Base-by-base conservation (phyloP, 2,329 filamentous ascomycete species). In the Scedosporium minutisporum region DNA sequence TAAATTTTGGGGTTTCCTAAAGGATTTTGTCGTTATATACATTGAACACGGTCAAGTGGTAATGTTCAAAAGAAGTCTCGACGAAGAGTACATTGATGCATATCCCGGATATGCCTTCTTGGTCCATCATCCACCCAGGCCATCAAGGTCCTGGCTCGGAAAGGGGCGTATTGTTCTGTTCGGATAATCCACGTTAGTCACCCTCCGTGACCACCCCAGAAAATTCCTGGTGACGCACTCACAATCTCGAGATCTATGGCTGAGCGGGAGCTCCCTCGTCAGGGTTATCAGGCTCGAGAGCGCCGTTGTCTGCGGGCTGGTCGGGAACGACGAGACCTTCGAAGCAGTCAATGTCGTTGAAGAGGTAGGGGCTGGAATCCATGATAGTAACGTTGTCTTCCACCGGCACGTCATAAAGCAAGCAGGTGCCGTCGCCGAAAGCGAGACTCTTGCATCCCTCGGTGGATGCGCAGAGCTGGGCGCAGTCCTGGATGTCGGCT, bases 401-500 rank as follows among this genome's bases (percentile, higher is more conserved):
- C 18, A 62, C 33, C 5, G 51, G 6, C 2, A 57, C 60, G 16
- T 62, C 51, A 23, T 62, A 62, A 14, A 62, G 60, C 14, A 62
- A 42, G 51, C 60, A 62, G 16, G 14, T 14, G 29, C 46, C 51
- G 29, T 57, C 60, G 23, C 60, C 60, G 21, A 42, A 62, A 12
- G 60, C 60, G 51, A 62, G 57, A 51, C 29, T 44, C 12, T 3
- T 2, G 60, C 60, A 62, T 10, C 10, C 27, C 51, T 44, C 29
- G 60, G 51, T 38, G 51, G 29, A 53, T 2, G 25, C 33, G 33
- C 60, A 62, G 27, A 57, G 27, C 10, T 16, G 16, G n/a, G 48
- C 60, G 62, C 53, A 63, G 62, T 42, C 46, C 44, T 64, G 33
- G 60, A 58, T 60, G 48, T 16, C 63, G 60, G 57, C 65, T 60